phyloP scores from a whole-genome alignment of 202 grass and related monocot species.

The Thinopyrum obtusiflorum region DNA sequence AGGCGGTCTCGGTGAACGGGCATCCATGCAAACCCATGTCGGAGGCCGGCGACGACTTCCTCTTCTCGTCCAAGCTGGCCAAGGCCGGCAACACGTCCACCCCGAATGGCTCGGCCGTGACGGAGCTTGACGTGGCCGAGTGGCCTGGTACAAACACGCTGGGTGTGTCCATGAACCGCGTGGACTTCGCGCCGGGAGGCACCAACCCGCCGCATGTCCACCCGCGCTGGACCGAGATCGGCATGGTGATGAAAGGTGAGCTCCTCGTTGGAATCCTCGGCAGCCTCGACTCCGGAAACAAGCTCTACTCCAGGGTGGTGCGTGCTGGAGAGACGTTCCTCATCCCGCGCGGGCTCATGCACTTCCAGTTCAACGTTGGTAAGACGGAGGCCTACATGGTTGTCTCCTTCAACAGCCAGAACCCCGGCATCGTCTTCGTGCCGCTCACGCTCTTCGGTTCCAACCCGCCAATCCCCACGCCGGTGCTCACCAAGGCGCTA shows the following conservation, averaged over 20 bases:
- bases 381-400: constrained; percentile 4
- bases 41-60: constrained; percentile 32
- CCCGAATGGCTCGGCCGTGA: constrained; percentile 54
- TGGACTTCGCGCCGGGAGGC: constrained; percentile 56
- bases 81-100: constrained; percentile 31
- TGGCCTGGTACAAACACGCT: constrained; percentile 68
- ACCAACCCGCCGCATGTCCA: constrained; percentile 49
- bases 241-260: too few species aligned
- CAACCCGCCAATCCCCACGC: constrained; percentile 45
- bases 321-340: constrained; percentile 49
- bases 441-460: constrained; percentile 52
- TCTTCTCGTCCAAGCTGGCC: constrained; percentile 34
- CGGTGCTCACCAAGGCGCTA: constrained; percentile 54
- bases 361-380: too few species aligned
- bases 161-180: constrained; percentile 71
- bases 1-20: constrained; percentile 34
- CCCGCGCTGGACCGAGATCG: too few species aligned
- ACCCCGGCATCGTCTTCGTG: constrained; percentile 44
- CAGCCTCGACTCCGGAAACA: constrained; percentile 48
- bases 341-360: constrained; percentile 29
- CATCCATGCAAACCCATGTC: constrained; percentile 37
- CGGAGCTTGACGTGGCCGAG: constrained; percentile 31
- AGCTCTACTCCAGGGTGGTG: constrained; percentile 48
- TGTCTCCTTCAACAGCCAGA: constrained; percentile 65
- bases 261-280: too few species aligned